These are phyloP conservation scores for Daldinia bambusicola DNA, from an alignment of 495 filamentous ascomycete species.

Conservation along the genomic window DNA sequence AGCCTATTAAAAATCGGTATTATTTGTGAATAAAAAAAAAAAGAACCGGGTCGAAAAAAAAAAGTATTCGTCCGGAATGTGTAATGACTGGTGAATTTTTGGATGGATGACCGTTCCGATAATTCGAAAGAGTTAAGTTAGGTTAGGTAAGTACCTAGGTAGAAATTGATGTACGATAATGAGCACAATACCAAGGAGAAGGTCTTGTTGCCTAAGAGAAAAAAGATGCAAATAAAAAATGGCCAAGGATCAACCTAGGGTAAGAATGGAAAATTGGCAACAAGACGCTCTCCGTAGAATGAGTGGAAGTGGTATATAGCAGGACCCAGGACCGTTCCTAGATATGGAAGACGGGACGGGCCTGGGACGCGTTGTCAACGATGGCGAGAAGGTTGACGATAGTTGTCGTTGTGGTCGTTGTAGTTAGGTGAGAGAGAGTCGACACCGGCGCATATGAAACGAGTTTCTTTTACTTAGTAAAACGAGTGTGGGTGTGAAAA, in stretches of 20 bases:
- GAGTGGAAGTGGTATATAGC: conserved; percentile 13
- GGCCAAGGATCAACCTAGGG: conserved; percentile 65
- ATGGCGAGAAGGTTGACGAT: conserved; percentile 44
- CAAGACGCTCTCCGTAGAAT: conserved; percentile 39
- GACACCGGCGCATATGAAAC: conserved; percentile 49
- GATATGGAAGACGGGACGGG: conserved; percentile 15
- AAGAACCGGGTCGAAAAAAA: conserved; percentile 22
- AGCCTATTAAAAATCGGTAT: conserved; percentile 40
- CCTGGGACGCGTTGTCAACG: conserved; percentile 25
- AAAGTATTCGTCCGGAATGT: conserved; percentile 21
- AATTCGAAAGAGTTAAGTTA: conserved; percentile 5
- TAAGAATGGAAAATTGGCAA: conserved; percentile 54
- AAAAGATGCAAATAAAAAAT: conserved; percentile 41
- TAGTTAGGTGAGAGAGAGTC: conserved; percentile 25
- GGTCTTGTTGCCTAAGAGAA: conserved; percentile 28
- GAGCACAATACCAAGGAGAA: conserved; percentile 21
- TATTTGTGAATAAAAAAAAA: conserved; percentile 21
- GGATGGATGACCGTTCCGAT: conserved; percentile 29
- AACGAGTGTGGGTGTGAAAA: conserved; percentile 37
- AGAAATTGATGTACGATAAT: conserved; percentile 23
- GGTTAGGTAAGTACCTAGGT: neutral
- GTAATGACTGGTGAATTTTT: conserved; percentile 14
- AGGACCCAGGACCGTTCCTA: conserved; percentile 25
- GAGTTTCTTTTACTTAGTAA: conserved; percentile 30
- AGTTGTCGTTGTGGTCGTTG: neutral